phyloP scores from a whole-genome alignment of 768 basidiomycete species.

The Russula brevipes region DNA sequence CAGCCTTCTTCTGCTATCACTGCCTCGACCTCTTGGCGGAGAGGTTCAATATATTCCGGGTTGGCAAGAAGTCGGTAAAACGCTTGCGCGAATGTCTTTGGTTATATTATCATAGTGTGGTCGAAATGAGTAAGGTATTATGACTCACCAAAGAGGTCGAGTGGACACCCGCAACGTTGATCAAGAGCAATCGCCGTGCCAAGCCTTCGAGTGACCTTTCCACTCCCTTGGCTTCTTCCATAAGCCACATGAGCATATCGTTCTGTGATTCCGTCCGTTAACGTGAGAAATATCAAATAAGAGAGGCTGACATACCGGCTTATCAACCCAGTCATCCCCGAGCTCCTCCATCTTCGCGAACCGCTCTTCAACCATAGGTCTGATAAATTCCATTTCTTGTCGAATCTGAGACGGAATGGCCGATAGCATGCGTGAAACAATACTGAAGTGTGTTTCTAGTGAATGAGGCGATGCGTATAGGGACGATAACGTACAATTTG shows the following conservation, averaged over 20 bases:
- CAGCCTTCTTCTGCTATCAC: constrained; percentile 32
- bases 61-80: constrained; percentile 31
- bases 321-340: constrained; percentile 28
- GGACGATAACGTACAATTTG: constrained; percentile 32
- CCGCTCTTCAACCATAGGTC: constrained; percentile 24
- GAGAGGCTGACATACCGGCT: constrained; percentile 25
- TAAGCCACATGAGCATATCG: constrained; percentile 44
- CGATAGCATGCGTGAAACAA: constrained; percentile 21
- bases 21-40: constrained; percentile 34
- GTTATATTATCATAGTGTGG: not conserved
- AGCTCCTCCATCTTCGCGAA: constrained; percentile 22
- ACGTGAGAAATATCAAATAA: not conserved
- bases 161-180: constrained; percentile 38
- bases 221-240: constrained; percentile 35
- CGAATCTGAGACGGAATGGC: constrained; percentile 17
- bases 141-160: constrained; percentile 29
- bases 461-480: not conserved
- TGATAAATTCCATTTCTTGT: constrained; percentile 13
- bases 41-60: constrained; percentile 28
- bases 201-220: constrained; percentile 34
- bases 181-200: constrained; percentile 27
- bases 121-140: not conserved
- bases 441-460: constrained; percentile 10
- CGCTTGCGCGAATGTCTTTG: constrained; percentile 30
- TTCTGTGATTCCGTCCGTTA: constrained; percentile 30